These are phyloP conservation scores for Crotalaria pallida DNA, from an alignment of 306 rosid genomes.

Conservation along the genomic window DNA sequence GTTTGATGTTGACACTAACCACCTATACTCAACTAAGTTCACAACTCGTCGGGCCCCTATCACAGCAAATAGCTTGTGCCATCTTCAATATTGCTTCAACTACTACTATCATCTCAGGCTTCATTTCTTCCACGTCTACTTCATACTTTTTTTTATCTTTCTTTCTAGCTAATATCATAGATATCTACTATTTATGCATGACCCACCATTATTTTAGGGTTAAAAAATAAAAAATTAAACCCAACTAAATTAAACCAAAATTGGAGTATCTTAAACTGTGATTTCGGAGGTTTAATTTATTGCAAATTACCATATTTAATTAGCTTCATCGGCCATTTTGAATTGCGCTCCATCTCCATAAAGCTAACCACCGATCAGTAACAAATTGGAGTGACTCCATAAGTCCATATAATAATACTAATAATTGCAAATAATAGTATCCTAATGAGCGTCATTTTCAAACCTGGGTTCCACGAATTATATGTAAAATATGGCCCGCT, in stretches of 20 bases:
- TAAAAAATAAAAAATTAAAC: not conserved
- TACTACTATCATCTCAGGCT: not conserved
- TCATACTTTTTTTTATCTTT: not conserved
- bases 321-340: conserved; percentile 26
- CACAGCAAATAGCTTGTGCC: not conserved
- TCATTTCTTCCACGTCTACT: not conserved
- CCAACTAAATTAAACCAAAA: not conserved
- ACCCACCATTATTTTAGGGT: not conserved
- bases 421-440: not conserved
- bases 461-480: not conserved
- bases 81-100: not conserved
- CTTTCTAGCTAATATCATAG: not conserved
- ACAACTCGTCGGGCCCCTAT: not conserved
- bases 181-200: not conserved
- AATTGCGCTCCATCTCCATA: not conserved
- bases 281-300: conserved; percentile 6
- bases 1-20: not conserved
- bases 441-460: not conserved
- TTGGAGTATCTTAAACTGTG: not conserved
- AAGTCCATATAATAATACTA: no score
- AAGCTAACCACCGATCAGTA: not conserved
- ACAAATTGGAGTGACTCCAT: not conserved
- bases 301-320: not conserved
- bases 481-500: not conserved
- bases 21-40: not conserved